Evolutionary conservation across 768 basidiomycete genomes (phyloP).

Genomic region (Boletus huronensis): DNA sequence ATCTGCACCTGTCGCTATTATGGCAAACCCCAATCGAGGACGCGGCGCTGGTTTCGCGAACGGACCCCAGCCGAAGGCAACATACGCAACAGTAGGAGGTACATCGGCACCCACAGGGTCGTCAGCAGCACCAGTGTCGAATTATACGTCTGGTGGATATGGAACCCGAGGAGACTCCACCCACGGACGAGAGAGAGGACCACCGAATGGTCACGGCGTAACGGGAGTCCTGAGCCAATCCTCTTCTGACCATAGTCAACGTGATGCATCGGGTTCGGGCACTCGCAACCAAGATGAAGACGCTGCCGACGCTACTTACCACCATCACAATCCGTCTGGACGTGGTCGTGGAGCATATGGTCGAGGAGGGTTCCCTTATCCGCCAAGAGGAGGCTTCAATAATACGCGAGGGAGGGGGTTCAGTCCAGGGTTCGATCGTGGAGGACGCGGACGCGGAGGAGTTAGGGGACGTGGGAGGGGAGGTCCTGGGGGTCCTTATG

Average conservation of each 20-base stretch:
- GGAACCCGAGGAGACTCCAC: background rate
- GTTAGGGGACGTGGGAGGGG: conserved; percentile 34
- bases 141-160: background rate
- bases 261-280: background rate
- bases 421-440: conserved; percentile 28
- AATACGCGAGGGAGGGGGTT: conserved; percentile 34
- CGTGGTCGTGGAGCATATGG: conserved; percentile 30
- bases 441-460: conserved; percentile 30
- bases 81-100: conserved; percentile 10
- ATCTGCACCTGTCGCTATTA: conserved; percentile 60
- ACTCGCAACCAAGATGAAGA: conserved; percentile 4
- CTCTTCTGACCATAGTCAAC: background rate
- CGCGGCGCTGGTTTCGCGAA: conserved; percentile 26
- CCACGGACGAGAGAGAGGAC: conserved; percentile 8
- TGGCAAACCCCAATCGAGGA: conserved; percentile 67
- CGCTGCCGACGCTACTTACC: background rate
- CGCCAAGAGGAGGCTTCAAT: conserved; percentile 22
- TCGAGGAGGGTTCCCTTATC: conserved; percentile 26
- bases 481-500: conserved; percentile 9
- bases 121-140: background rate
- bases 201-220: conserved; percentile 6
- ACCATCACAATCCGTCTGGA: conserved; percentile 10
- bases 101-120: background rate
- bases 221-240: background rate
- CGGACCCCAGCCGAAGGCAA: conserved; percentile 3